These are phyloP conservation scores for Candida glucosophila DNA, from an alignment of 1,139 yeast species.

Conservation along the genomic window DNA sequence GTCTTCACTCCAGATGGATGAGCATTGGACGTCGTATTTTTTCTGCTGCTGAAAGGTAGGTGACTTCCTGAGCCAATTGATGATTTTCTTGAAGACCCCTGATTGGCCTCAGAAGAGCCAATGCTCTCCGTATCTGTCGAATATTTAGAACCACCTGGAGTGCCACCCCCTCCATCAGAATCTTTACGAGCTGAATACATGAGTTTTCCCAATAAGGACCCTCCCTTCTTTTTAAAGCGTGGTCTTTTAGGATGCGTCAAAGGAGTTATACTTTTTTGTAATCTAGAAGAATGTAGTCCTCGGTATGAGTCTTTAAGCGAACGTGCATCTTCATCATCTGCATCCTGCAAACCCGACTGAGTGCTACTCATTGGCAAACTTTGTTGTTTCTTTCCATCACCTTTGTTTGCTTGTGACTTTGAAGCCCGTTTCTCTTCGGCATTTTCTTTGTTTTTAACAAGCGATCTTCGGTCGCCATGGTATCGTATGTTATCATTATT, in stretches of 20 bases:
- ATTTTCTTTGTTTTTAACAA: no score
- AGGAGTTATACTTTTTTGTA: constrained; percentile 38
- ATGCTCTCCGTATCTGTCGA: background rate
- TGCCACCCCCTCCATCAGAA: constrained; percentile 13
- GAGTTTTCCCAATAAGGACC: constrained; percentile 39
- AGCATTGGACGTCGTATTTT: constrained; percentile 12
- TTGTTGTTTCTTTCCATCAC: no score
- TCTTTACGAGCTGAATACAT: constrained; percentile 36
- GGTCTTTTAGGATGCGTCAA: constrained; percentile 44
- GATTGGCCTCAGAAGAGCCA: background rate
- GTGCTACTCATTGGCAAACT: no score
- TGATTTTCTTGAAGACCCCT: background rate
- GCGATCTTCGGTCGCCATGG: no score
- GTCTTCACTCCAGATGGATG: constrained; percentile 4
- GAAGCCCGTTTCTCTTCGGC: constrained; percentile 1
- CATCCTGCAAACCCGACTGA: no score
- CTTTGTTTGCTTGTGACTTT: no score
- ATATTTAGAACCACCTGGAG: no score
- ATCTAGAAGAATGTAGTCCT: constrained; percentile 41
- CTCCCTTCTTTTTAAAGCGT: constrained; percentile 33
- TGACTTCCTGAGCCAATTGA: background rate
- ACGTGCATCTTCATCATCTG: background rate
- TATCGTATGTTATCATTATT: no score
- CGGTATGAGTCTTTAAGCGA: constrained; percentile 26
- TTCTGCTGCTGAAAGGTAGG: constrained; percentile 8